Evolutionary conservation across 2,329 filamentous ascomycete genomes (phyloP).

Genomic region (Fusarium sp.): DNA sequence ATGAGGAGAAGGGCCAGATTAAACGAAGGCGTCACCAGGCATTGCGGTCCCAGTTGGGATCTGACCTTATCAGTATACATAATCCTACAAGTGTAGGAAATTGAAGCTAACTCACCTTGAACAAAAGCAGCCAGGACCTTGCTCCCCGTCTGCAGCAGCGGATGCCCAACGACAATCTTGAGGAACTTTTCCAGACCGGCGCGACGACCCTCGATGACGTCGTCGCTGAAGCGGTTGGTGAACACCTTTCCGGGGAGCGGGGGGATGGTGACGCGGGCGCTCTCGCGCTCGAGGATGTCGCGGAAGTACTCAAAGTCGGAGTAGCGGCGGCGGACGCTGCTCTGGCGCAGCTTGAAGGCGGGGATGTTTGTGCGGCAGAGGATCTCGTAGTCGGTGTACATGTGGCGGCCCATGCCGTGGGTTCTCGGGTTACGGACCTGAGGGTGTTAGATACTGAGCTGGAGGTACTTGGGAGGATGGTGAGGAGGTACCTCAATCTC

Average conservation of each 20-base stretch:
- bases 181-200: conserved; percentile 95
- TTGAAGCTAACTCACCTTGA: conserved; percentile 73
- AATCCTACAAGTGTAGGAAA: neutral
- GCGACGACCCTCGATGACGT: conserved; percentile 94
- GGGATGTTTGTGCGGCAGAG: conserved; percentile 98
- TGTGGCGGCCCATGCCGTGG: conserved; percentile 91
- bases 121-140: conserved; percentile 97
- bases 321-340: conserved; percentile 90
- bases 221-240: conserved; percentile 96
- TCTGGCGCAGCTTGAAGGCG: conserved; percentile 94
- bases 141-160: conserved; percentile 94
- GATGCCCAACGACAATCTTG: conserved; percentile 97
- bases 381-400: conserved; percentile 99
- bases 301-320: conserved; percentile 99
- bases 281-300: conserved; percentile 96
- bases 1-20: conserved; percentile 38
- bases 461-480: neutral
- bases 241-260: conserved; percentile 97
- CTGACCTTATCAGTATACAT: conserved; percentile 52
- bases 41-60: conserved; percentile 92
- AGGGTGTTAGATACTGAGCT: neutral
- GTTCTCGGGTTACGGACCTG: conserved; percentile 95
- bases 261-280: conserved; percentile 92
- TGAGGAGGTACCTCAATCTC: conserved; percentile 84
- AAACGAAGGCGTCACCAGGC: conserved; percentile 73